phyloP scores from a whole-genome alignment of 2,329 filamentous ascomycete genomes.

The Epichloe hybrida region DNA sequence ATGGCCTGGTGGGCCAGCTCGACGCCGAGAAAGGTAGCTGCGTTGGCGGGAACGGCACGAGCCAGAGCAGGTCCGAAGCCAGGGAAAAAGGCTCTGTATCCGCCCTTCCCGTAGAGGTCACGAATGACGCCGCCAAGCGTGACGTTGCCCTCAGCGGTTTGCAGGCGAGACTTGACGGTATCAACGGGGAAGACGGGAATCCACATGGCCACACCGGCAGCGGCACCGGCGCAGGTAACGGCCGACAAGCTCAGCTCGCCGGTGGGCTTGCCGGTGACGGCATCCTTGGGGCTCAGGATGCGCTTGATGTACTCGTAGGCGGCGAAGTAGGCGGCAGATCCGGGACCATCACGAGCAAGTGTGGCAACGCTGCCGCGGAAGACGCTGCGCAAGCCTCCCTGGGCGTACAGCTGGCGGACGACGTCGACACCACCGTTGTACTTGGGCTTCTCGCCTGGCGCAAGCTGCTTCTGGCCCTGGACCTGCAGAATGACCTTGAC shows the following conservation, averaged over 20 bases:
- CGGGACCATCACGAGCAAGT: constrained; percentile 83
- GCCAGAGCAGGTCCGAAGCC: constrained; percentile 87
- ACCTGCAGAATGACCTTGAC: constrained; percentile 98
- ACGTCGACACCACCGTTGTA: constrained; percentile 83
- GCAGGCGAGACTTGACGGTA: constrained; percentile 86
- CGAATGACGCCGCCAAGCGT: constrained; percentile 68
- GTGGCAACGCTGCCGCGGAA: constrained; percentile 88
- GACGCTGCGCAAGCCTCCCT: constrained; percentile 80
- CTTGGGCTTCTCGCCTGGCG: constrained; percentile 81
- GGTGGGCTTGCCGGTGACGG: constrained; percentile 52
- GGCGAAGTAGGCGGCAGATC: constrained; percentile 90
- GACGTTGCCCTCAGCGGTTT: constrained; percentile 78
- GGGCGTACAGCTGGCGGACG: constrained; percentile 80
- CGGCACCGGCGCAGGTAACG: constrained; percentile 74
- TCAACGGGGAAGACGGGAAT: constrained; percentile 96
- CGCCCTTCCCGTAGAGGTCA: constrained; percentile 71
- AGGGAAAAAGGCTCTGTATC: constrained; percentile 88
- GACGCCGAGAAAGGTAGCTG: constrained; percentile 82
- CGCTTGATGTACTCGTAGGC: constrained; percentile 95
- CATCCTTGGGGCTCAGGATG: constrained; percentile 68
- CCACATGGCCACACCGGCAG: constrained; percentile 96
- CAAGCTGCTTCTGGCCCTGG: constrained; percentile 81
- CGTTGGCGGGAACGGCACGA: constrained; percentile 89
- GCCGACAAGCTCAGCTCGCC: constrained; percentile 72
- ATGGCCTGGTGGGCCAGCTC: constrained; percentile 74